Conservation (phyloP, 2,329 filamentous ascomycete species). For the Clarireedia homoeocarpa region DNA sequence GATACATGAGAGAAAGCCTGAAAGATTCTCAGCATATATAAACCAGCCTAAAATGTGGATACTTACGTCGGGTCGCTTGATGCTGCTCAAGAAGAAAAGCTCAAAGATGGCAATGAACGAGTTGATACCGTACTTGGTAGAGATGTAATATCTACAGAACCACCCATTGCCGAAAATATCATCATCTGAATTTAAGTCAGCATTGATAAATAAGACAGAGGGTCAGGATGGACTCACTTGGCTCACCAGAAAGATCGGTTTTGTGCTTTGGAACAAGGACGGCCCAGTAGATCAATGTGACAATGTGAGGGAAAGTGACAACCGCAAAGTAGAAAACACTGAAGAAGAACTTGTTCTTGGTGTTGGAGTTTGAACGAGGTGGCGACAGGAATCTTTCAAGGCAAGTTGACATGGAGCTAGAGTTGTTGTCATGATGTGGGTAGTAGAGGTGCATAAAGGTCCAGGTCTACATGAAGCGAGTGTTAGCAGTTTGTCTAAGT, state of each 20-base stretch:
- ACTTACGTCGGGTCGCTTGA: slow-evolving; percentile 26
- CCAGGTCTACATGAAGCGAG: slow-evolving; percentile 21
- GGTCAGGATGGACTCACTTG: slow-evolving; percentile 12
- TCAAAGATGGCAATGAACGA: slow-evolving; percentile 27
- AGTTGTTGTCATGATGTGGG: slow-evolving; percentile 20
- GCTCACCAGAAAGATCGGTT: slow-evolving; percentile 18
- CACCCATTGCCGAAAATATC: slow-evolving; percentile 19
- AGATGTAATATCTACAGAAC: slow-evolving; percentile 21
- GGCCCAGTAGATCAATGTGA: slow-evolving; percentile 26
- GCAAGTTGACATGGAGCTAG: slow-evolving; percentile 7
- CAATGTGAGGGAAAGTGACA: slow-evolving; percentile 26
- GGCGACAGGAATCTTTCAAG: slow-evolving; percentile 22
- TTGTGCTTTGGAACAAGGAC: slow-evolving; percentile 23
- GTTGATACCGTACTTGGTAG: slow-evolving; percentile 24
- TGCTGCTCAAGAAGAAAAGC: slow-evolving; percentile 27
- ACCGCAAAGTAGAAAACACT: slow-evolving; percentile 28
- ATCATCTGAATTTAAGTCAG: slow-evolving; percentile 15
- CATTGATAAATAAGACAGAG: background rate
- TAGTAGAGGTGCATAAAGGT: slow-evolving; percentile 30
- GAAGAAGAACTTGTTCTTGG: slow-evolving; percentile 25
- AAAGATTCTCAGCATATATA: slow-evolving; percentile 9
- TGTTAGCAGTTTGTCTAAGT: background rate
- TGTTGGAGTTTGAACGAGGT: slow-evolving; percentile 17
- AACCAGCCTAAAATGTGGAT: background rate
- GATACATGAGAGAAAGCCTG: slow-evolving; percentile 23